phyloP scores from a whole-genome alignment of 306 rosid genomes.

The Vicia villosa region DNA sequence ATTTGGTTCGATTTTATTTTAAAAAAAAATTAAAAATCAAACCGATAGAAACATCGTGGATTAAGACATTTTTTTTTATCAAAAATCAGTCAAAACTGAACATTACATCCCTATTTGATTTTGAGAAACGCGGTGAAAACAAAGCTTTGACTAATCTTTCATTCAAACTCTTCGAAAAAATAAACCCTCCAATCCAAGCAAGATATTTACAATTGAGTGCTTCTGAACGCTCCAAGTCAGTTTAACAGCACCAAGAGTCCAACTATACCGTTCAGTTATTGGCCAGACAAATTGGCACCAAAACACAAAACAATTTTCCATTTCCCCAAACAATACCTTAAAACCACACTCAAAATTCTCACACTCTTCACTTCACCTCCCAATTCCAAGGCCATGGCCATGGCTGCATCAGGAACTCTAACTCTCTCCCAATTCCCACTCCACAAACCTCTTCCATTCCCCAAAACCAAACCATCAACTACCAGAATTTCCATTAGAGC shows the following conservation, averaged over 20 bases:
- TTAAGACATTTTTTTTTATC: no score
- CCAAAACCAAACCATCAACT: constrained; percentile 39
- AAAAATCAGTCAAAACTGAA: no score
- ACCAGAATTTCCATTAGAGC: constrained; percentile 56
- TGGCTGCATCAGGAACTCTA: constrained; percentile 68
- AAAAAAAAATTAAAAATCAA: no score
- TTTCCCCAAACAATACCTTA: not conserved
- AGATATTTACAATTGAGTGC: not conserved
- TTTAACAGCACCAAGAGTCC: not conserved
- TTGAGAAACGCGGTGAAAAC: no score
- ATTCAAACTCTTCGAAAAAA: not conserved
- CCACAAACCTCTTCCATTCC: constrained; percentile 42
- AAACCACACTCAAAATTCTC: not conserved
- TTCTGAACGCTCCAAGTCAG: not conserved
- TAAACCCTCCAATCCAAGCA: not conserved
- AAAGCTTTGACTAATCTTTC: not conserved
- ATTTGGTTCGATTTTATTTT: no score
- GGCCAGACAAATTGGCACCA: not conserved
- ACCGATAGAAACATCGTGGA: no score
- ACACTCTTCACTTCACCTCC: not conserved
- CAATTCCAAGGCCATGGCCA: constrained; percentile 55
- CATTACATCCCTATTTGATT: no score
- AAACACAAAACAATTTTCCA: not conserved
- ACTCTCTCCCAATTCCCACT: constrained; percentile 46
- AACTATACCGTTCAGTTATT: not conserved